phyloP scores from a whole-genome alignment of 2,329 filamentous ascomycete species.

The Fusarium praegraminearum region DNA sequence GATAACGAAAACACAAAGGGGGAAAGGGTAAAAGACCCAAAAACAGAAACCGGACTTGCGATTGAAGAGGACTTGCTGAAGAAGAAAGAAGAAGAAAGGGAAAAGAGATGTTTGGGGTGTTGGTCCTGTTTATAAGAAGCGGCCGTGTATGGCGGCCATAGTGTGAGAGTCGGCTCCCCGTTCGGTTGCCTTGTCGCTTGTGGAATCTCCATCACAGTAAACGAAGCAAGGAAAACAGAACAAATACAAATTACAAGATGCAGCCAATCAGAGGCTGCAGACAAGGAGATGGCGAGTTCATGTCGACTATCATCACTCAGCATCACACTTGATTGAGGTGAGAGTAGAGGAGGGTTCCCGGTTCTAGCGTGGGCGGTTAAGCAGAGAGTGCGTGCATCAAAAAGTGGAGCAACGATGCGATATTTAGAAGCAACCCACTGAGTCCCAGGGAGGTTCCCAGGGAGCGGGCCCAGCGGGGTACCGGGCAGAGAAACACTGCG shows the following conservation, averaged over 20 bases:
- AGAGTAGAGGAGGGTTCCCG: constrained; percentile 19
- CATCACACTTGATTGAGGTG: constrained; percentile 28
- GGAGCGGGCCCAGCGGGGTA: background rate
- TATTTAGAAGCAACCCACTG: constrained; percentile 37
- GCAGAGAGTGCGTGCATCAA: constrained; percentile 40
- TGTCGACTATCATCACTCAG: constrained; percentile 34
- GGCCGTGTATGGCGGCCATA: constrained; percentile 38
- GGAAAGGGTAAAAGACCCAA: constrained; percentile 54
- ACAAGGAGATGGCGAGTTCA: constrained; percentile 42
- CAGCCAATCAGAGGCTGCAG: constrained; percentile 35
- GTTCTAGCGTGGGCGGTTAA: constrained; percentile 46
- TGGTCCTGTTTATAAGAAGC: constrained; percentile 50
- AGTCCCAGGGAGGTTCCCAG: background rate
- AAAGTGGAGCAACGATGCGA: constrained; percentile 22
- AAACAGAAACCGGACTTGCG: constrained; percentile 65
- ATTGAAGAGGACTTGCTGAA: constrained; percentile 74
- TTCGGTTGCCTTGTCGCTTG: constrained; percentile 30
- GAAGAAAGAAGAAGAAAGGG: constrained; percentile 59
- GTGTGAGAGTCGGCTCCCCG: background rate
- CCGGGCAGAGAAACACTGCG: constrained; percentile 21
- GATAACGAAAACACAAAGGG: constrained; percentile 54
- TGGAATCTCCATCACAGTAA: constrained; percentile 14
- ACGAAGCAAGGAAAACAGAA: constrained; percentile 9
- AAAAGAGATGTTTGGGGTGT: constrained; percentile 50
- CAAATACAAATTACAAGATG: background rate